Conservation (phyloP, 169 alveolate genomes). For the Eimeria nieschulzi region DNA sequence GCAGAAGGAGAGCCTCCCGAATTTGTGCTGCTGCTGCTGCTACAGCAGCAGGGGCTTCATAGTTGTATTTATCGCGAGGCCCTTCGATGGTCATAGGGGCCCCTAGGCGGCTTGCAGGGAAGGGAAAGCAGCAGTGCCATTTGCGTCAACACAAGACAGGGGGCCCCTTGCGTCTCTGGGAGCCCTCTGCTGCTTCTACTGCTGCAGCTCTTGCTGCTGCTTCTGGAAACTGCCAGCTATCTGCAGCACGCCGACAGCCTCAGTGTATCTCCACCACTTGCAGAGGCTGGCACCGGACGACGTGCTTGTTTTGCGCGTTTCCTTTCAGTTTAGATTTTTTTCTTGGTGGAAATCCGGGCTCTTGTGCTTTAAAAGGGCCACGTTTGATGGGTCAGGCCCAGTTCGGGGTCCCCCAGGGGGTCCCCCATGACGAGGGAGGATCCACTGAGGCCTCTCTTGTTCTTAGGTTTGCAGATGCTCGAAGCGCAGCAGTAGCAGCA, state of each 20-base stretch:
- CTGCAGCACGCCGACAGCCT: not conserved
- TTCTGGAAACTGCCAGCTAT: not conserved
- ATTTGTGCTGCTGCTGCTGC: not conserved
- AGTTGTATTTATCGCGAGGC: no score
- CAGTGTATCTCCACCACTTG: not conserved
- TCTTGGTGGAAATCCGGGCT: not conserved
- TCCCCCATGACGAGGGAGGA: not conserved
- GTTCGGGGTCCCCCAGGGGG: not conserved
- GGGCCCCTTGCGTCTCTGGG: not conserved
- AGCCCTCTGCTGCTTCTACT: not conserved
- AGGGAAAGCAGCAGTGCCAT: no score
- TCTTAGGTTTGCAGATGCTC: not conserved
- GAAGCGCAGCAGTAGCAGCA: not conserved
- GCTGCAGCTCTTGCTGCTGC: conserved; percentile 5
- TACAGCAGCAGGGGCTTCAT: no score
- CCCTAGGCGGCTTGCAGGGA: no score
- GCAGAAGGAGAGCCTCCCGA: not conserved
- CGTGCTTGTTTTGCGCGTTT: not conserved
- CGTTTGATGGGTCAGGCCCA: conserved; percentile 53
- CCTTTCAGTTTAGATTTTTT: not conserved
- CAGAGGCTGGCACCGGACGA: not conserved
- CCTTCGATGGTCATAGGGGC: no score
- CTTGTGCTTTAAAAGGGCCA: not conserved
- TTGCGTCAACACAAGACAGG: no score
- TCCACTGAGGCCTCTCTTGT: not conserved